These are phyloP conservation scores for Penicillium sp. DNA, from an alignment of 2,329 filamentous ascomycete genomes.

Conservation along the genomic window DNA sequence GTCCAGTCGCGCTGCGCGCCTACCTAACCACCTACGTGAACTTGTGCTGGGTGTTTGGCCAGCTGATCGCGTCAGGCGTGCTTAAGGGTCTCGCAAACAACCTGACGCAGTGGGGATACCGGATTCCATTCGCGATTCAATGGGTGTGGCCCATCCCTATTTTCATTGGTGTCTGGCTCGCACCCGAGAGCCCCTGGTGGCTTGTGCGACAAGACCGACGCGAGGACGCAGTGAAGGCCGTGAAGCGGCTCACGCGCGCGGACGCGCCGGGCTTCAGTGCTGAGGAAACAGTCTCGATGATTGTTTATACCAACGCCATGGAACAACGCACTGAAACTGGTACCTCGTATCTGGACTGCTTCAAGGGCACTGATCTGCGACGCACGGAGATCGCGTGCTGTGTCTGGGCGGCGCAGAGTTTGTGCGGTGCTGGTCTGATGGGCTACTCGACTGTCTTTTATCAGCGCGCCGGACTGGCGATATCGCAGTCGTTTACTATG, in stretches of 20 bases:
- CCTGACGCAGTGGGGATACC: slow-evolving; percentile 36
- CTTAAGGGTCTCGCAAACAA: slow-evolving; percentile 32
- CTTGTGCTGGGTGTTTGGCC: slow-evolving; percentile 44
- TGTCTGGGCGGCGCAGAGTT: slow-evolving; percentile 36
- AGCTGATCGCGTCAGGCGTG: slow-evolving; percentile 39
- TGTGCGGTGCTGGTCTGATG: slow-evolving; percentile 34
- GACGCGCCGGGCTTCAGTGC: slow-evolving; percentile 26
- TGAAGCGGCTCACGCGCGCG: slow-evolving; percentile 29
- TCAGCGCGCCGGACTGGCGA: slow-evolving; percentile 38
- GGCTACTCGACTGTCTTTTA: slow-evolving; percentile 39
- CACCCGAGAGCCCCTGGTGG: slow-evolving; percentile 41
- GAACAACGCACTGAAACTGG: slow-evolving; percentile 23
- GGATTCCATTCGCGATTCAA: slow-evolving; percentile 40
- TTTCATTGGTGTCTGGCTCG: slow-evolving; percentile 26
- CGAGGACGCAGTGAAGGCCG: slow-evolving; percentile 36
- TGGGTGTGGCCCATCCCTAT: slow-evolving; percentile 31
- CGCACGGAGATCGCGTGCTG: slow-evolving; percentile 45
- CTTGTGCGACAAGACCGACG: slow-evolving; percentile 36
- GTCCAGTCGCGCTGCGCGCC: slow-evolving; percentile 34
- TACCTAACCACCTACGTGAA: slow-evolving; percentile 41
- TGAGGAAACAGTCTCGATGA: slow-evolving; percentile 38
- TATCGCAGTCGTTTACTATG: slow-evolving; percentile 37
- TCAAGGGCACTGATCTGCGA: slow-evolving; percentile 33
- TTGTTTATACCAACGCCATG: slow-evolving; percentile 39
- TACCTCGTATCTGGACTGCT: slow-evolving; percentile 31